Evolutionary conservation across 768 basidiomycete species (phyloP), one percentile per base, ranked within the genome.

Genomic region (Scleroderma citrinum): DNA sequence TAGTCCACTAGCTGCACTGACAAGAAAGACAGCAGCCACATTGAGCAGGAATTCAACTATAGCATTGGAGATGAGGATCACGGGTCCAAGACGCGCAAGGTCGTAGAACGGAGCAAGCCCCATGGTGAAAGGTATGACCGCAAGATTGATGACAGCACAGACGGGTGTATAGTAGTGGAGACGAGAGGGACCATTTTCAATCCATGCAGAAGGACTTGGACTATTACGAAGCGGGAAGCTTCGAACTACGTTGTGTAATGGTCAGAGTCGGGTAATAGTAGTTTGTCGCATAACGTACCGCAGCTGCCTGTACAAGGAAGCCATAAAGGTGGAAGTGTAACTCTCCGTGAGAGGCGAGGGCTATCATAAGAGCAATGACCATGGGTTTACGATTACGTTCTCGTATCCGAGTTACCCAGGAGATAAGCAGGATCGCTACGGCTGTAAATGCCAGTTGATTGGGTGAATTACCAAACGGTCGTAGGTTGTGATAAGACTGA

Each of bases 181-280:
- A 92, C 89, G 6, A 97, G 79, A 0, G 95, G 95, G 62, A 96
- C 92, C 94, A 98, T 97, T 71, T 96, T 96, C 61, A 96, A 72
- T 32, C 93, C 93, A 62, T 96, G 92, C 0, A 98, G 75, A 35
- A 98, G 81, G 46, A 94, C 81, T 65, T 98, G 89, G 52, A 98
- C 96, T 82, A 96, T 92, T 20, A 98, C 92, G 14, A 98, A 79
- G 35, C 95, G 87, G 17, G 88, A 87, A 1, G 92, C 87, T 69
- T 99, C 95, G 62, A 97, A 97, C 83, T 87, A n/a, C n/a, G n/a
- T n/a, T n/a, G n/a, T n/a, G n/a, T n/a, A n/a, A n/a, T n/a, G n/a
- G n/a, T n/a, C n/a, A n/a, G n/a, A 11, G 2, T 23, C 32, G 20
- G 42, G 45, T 30, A 17, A 30, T 20, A 42, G 29, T n/a, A n/a